A percentile compares a stretch with the other conserved stretches of the same genome.
Evolutionary conservation across 108 stramenopile species (phyloP).

Genomic region (Nitzschia putrida): DNA sequence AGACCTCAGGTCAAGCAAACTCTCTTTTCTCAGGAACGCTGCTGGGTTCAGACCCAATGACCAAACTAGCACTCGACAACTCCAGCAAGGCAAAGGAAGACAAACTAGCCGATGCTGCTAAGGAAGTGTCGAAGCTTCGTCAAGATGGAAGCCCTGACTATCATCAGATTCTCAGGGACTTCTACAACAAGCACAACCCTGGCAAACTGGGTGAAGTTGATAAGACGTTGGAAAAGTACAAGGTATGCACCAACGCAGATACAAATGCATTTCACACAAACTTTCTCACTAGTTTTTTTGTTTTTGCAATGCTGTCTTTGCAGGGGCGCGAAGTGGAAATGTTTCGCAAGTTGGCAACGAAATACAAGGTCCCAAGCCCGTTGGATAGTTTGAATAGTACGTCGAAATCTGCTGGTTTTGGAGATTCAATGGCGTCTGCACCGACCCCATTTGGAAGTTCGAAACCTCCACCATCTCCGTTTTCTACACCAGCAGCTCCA

Average conservation of each 20-base stretch:
- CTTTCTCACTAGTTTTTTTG: too few species aligned
- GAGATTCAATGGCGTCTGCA: conserved; percentile 5
- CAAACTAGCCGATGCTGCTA: too few species aligned
- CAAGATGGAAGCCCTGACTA: conserved; percentile 41
- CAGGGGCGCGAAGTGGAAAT: conserved; percentile 60
- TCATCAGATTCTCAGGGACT: conserved; percentile 55
- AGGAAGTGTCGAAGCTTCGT: too few species aligned
- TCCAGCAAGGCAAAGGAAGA: too few species aligned
- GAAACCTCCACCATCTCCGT: background rate
- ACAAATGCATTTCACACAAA: too few species aligned
- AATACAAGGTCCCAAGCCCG: conserved; percentile 69
- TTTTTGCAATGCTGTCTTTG: too few species aligned
- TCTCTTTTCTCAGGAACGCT: too few species aligned
- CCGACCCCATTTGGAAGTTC: conserved; percentile 9
- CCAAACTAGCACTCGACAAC: too few species aligned
- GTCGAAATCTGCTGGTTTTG: conserved; percentile 21
- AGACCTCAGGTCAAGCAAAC: too few species aligned
- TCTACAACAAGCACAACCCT: conserved; percentile 70
- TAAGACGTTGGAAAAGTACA: conserved; percentile 67
- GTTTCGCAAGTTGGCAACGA: conserved; percentile 66
- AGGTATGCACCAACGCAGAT: conserved; percentile 34
- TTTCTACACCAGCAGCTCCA: conserved; percentile 16
- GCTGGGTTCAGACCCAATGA: too few species aligned
- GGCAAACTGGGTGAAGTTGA: conserved; percentile 67
- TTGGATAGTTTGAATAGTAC: conserved; percentile 26